Conservation (phyloP, 2,329 filamentous ascomycete genomes). For the Neopestalotiopsis rosae region DNA sequence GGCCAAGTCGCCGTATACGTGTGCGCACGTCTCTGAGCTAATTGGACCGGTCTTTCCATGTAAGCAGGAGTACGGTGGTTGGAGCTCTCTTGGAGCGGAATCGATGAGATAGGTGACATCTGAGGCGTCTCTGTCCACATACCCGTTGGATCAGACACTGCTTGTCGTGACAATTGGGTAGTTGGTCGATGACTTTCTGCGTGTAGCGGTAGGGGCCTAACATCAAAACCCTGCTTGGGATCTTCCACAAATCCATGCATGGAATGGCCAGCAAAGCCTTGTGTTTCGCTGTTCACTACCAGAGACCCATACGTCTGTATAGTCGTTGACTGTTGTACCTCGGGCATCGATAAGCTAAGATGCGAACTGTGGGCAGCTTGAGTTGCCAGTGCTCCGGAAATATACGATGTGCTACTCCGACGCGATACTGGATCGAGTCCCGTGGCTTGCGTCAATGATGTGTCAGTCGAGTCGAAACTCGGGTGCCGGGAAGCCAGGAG, state of each 20-base stretch:
- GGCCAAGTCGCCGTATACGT: neutral
- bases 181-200: neutral
- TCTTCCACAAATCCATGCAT: neutral
- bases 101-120: neutral
- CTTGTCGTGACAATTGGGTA: neutral
- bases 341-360: neutral
- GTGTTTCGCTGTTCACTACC: neutral
- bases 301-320: neutral
- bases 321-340: neutral
- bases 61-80: neutral
- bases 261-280: neutral
- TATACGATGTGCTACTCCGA: neutral
- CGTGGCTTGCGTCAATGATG: neutral
- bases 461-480: neutral
- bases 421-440: neutral
- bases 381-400: neutral
- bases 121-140: conserved; percentile 9
- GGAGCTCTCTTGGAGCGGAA: neutral
- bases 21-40: neutral
- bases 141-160: conserved; percentile 4
- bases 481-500: conserved; percentile 14
- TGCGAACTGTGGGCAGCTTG: neutral
- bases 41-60: neutral
- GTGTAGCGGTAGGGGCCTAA: neutral
- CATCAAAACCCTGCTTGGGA: neutral